Conservation (phyloP, 106 monocot genomes). For the Narthecium ossifragum region DNA sequence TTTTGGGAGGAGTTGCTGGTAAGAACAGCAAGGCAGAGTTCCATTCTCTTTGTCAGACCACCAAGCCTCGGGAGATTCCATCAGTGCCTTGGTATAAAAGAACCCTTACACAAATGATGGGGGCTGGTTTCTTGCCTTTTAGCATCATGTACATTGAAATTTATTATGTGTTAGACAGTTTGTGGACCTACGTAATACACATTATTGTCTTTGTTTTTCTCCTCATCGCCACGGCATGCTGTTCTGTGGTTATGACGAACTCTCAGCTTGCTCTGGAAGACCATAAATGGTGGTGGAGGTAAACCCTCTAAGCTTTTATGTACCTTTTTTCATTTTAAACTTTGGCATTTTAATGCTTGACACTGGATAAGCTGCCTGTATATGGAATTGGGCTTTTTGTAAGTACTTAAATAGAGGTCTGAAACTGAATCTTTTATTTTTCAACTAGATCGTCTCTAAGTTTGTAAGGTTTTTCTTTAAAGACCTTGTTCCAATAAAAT, state of each 20-base stretch:
- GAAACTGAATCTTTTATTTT: not conserved
- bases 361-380: no score
- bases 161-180: conserved; percentile 55
- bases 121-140: conserved; percentile 60
- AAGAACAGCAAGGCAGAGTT: conserved; percentile 48
- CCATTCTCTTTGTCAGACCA: conserved; percentile 57
- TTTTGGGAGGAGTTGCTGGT: conserved; percentile 58
- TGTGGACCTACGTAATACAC: conserved; percentile 57
- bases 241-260: conserved; percentile 55
- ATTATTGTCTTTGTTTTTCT: conserved; percentile 64
- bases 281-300: conserved; percentile 53
- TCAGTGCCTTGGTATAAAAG: conserved; percentile 44
- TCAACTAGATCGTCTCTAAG: not conserved
- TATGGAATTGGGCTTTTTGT: no score
- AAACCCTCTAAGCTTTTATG: not conserved
- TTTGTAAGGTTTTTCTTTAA: not conserved
- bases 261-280: conserved; percentile 53
- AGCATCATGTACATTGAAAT: conserved; percentile 54
- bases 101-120: conserved; percentile 38
- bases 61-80: conserved; percentile 55
- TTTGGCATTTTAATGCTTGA: no score
- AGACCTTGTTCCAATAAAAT: no score
- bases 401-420: no score
- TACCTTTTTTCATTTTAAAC: no score
- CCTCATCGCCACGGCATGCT: conserved; percentile 53